phyloP scores from a whole-genome alignment of 129 eudicot genomes.

The Solidago caesia region DNA sequence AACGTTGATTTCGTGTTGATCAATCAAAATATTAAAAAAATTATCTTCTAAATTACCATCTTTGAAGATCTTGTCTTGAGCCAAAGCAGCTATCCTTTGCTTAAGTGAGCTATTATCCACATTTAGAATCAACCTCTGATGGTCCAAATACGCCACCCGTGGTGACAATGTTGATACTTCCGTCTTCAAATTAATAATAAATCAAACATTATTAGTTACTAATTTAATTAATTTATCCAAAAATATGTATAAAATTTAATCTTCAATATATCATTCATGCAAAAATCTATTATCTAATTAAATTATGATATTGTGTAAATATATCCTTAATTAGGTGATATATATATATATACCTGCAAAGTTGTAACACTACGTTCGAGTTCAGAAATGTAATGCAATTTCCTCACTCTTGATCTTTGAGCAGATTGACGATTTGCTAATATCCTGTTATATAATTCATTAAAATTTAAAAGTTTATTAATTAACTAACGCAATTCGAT shows the following conservation, averaged over 20 bases:
- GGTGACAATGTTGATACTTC: slow-evolving; percentile 94
- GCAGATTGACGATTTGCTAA: slow-evolving; percentile 43
- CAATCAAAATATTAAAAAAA: not conserved
- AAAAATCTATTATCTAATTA: too few relatives aligned
- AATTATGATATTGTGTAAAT: not conserved
- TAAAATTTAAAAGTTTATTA: not conserved
- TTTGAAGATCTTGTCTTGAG: slow-evolving; percentile 90
- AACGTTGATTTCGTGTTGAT: not conserved
- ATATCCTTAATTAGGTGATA: too few relatives aligned
- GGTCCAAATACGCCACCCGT: slow-evolving; percentile 85
- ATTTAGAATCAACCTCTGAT: slow-evolving; percentile 73
- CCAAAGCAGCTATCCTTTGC: slow-evolving; percentile 85
- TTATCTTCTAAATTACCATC: slow-evolving; percentile 38
- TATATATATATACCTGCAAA: slow-evolving; percentile 49
- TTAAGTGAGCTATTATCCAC: slow-evolving; percentile 89
- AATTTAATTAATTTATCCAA: not conserved
- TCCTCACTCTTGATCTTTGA: slow-evolving; percentile 87
- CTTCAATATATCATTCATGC: not conserved
- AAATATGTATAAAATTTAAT: not conserved
- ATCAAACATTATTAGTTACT: not conserved
- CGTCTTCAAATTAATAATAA: slow-evolving; percentile 36
- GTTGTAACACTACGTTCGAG: slow-evolving; percentile 61
- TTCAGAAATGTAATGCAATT: slow-evolving; percentile 84
- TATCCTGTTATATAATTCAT: slow-evolving; percentile 10
- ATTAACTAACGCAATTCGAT: not conserved